Percentiles rank a stretch among this genome's conserved stretches.
Conservation (phyloP, 1,139 yeast species). For the Kodamaea arcana region DNA sequence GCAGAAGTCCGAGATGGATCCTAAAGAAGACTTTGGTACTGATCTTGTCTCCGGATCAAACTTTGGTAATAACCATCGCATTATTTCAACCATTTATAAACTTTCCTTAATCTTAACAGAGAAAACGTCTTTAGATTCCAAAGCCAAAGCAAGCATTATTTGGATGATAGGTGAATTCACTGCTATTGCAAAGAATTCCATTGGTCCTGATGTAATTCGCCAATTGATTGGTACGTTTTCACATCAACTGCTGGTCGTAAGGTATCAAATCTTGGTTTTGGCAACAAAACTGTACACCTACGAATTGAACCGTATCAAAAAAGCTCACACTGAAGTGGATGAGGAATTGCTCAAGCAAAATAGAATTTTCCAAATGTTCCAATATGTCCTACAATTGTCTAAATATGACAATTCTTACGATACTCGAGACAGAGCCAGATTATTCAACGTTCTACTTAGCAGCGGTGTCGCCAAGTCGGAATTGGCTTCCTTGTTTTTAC, state of each 20-base stretch:
- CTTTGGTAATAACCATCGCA: conserved; percentile 21
- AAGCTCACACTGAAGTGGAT: conserved; percentile 19
- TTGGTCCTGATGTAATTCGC: conserved; percentile 79
- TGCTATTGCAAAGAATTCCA: conserved; percentile 30
- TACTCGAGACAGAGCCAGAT: conserved; percentile 80
- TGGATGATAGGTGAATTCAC: conserved; percentile 90
- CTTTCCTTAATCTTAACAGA: conserved; percentile 32
- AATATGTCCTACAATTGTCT: conserved; percentile 58
- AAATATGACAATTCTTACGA: conserved; percentile 76
- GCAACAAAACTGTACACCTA: conserved; percentile 70
- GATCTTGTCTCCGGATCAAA: conserved; percentile 19
- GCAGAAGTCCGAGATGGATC: conserved; percentile 28
- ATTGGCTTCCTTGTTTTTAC: conserved; percentile 72
- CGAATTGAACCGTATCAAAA: conserved; percentile 38
- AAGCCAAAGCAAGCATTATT: conserved; percentile 77
- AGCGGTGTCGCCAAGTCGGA: conserved; percentile 36
- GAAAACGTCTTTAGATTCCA: conserved; percentile 28
- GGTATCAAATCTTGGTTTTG: conserved; percentile 67
- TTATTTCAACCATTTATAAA: conserved; percentile 33
- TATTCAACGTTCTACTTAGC: conserved; percentile 52
- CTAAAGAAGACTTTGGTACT: conserved; percentile 23
- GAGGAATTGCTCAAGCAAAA: conserved; percentile 23
- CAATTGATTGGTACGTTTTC: conserved; percentile 53
- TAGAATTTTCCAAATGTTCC: conserved; percentile 53
- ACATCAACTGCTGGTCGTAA: conserved; percentile 52